Evolutionary conservation across 768 basidiomycete genomes (phyloP).

Genomic region (Strobilomyces confusus): DNA sequence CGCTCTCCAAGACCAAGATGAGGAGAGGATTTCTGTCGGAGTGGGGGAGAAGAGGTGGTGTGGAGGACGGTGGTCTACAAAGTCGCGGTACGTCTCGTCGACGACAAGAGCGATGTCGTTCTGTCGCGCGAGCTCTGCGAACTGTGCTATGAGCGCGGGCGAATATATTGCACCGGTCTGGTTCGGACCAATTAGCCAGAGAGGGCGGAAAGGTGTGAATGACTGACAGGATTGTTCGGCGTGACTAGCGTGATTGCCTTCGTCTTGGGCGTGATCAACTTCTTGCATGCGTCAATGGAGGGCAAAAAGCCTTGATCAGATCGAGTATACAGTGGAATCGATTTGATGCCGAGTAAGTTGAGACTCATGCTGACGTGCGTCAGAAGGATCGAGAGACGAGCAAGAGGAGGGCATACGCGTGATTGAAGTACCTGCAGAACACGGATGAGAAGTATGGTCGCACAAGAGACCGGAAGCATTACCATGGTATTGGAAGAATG

Average conservation of each 20-base stretch:
- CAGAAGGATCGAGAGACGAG: neutral
- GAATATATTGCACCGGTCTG: conserved; percentile 72
- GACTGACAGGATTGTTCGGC: conserved; percentile 68
- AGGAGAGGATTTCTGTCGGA: neutral
- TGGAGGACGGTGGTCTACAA: conserved; percentile 50
- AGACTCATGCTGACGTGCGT: conserved; percentile 55
- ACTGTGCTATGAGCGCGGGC: conserved; percentile 50
- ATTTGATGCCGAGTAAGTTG: conserved; percentile 56
- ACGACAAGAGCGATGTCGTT: conserved; percentile 62
- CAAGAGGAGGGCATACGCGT: conserved; percentile 37
- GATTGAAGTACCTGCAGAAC: conserved; percentile 58
- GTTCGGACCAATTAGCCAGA: neutral
- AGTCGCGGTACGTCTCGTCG: conserved; percentile 91
- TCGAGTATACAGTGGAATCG: conserved; percentile 51
- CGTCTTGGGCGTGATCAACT: conserved; percentile 54
- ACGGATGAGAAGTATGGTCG: neutral
- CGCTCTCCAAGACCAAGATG: conserved; percentile 48
- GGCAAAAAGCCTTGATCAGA: conserved; percentile 58
- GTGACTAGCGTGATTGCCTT: conserved; percentile 72
- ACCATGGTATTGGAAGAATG: conserved; percentile 73
- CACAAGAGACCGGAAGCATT: conserved; percentile 1
- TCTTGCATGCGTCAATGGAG: conserved; percentile 44
- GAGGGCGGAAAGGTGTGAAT: too few species aligned
- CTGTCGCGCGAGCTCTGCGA: conserved; percentile 53
- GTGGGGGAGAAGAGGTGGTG: conserved; percentile 49